Base-by-base conservation (phyloP, 345 rosid genomes). In the Anastatica hierochuntica region DNA sequence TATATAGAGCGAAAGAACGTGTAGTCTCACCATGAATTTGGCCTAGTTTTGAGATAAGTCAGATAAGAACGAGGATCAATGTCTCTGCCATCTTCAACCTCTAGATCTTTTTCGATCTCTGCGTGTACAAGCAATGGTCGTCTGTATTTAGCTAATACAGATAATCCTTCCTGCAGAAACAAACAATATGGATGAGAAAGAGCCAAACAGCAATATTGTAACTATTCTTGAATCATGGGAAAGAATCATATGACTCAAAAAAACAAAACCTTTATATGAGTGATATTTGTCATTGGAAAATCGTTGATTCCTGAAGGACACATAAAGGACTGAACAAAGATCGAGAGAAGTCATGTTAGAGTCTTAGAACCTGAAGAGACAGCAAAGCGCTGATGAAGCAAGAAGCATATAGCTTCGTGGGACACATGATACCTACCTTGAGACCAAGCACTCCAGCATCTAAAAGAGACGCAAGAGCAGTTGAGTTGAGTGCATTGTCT, bases 231-330 rank as follows among this genome's bases (percentile, higher is more conserved):
- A 12, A 44, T 52, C 49, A 38, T 44, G 23, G 17, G 23, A 44
- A 14, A 17, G 17, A 15, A 31, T 17, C 36, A 53, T 14, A 48
- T 33, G 40, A 61, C 6, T 38, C 7, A 10, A 56, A 35, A 29
- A 31, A 36, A 41, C 14, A 72, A 5, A 40, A 85, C 96, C 96
- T 88, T 88, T 49, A 92, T 88, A 52, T 92, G 98, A 68, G 68
- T 75, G 30, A 72, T 69, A 60, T 77, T 80, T 47, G 98, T 88
- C 98, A 92, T 92, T 10, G 95, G 96, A 43, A 92, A 92, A 79
- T 92, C 98, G 14, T 83, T 67, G 73, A 88, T 88, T 63, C 96
- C 98, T 2, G 98, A 92, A 46, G 96, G 96, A 66, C 96, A 92
- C 95, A 92, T 88, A 64, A 92, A 92, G 35, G 98, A 85, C 98